Percentiles rank a stretch among this genome's conserved stretches.
These are phyloP conservation scores for Kwoniella sp. DNA, from an alignment of 768 basidiomycete species.

Conservation along the genomic window DNA sequence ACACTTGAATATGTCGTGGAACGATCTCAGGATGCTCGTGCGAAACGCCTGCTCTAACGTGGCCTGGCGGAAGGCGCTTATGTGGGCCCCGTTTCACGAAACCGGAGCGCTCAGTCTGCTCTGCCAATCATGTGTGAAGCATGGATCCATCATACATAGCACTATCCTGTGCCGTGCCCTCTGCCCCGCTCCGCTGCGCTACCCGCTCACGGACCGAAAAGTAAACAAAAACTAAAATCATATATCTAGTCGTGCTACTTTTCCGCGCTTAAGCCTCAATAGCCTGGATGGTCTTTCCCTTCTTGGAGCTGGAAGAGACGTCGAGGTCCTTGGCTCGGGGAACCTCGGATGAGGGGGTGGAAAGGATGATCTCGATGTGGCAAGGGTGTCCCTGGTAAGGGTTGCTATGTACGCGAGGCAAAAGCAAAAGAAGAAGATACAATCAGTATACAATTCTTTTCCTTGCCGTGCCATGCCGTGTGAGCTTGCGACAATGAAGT, in stretches of 20 bases:
- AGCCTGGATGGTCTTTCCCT: conserved; percentile 53
- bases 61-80: too few species aligned
- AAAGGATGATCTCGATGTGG: conserved; percentile 87
- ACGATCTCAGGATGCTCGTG: too few species aligned
- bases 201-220: neutral
- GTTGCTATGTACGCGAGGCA: too few species aligned
- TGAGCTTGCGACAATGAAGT: too few species aligned
- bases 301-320: conserved; percentile 58
- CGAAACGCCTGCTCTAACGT: too few species aligned
- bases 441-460: too few species aligned
- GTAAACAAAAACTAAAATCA: conserved; percentile 4
- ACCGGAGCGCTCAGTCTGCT: too few species aligned
- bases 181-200: too few species aligned
- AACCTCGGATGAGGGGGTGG: conserved; percentile 75
- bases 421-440: too few species aligned
- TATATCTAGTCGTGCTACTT: neutral
- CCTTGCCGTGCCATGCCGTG: too few species aligned
- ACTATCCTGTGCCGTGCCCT: conserved; percentile 24
- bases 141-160: conserved; percentile 44
- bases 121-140: conserved; percentile 6
- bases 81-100: too few species aligned
- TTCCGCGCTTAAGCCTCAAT: conserved; percentile 51
- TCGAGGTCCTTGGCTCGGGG: conserved; percentile 87
- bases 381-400: conserved; percentile 98
- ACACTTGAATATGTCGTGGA: too few species aligned